Base-by-base conservation (phyloP, 2,329 filamentous ascomycete species). In the Colletotrichum cuscutae region DNA sequence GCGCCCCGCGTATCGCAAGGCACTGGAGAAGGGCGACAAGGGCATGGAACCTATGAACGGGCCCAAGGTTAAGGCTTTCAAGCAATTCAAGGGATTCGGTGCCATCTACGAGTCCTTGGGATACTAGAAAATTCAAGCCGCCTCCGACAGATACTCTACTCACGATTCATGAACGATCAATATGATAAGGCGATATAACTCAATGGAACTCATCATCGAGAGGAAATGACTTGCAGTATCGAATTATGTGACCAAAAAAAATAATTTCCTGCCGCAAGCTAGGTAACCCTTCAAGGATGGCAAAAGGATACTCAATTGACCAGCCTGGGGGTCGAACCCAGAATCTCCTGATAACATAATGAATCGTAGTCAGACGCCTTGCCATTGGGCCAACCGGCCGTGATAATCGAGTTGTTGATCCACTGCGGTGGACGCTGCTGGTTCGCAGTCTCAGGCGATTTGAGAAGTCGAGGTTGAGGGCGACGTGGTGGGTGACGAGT, bases 11-110 rank as follows among this genome's bases (percentile, higher is more conserved):
- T 90, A 89, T 74, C 79, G 79, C 75, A 80, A 76, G 58, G 86
- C 88, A 0, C 86, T 87, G 82, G 76, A 76, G 52, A 89, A 86
- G 80, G 82, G 81, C 0, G 89, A 90, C 75, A 84, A 86, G 1
- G 86, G 78, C 0, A 77, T 89, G 79, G 79, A 85, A 59, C 71
- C 71, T 2, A 13, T 73, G 60, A 73, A 28, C 22, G 60, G 56
- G 2, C 60, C 71, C 49, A 73, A 70, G 56, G 71, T 57, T 3
- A 46, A 70, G 35, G 42, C n/a, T 3, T 73, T 73, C 13, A 61
- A 49, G 56, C 71, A 73, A 7, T 73, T 73, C n/a, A 56, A 61
- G 30, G 42, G 60, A 2, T 42, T 73, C 9, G n/a, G 11, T 2
- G 3, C 54, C 12, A 9, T 73, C 1, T 65, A 56, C 56, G 62